Evolutionary conservation across 208 protist genomes (phyloP), one percentile per base, ranked within the genome.

Genomic region (Porcisia deanei): DNA sequence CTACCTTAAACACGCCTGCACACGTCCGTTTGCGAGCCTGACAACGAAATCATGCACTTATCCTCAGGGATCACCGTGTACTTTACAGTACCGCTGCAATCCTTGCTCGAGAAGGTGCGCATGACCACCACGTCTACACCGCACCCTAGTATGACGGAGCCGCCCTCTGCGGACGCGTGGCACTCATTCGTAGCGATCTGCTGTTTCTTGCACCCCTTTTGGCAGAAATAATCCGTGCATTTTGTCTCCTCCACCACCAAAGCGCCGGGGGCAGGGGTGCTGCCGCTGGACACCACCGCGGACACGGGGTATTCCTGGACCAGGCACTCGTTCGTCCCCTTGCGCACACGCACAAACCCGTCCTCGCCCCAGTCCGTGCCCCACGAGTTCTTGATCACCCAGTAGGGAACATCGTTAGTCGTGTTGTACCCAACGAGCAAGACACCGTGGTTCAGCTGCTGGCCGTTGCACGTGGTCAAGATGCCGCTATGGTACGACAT

Each of bases 331-430:
- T 91, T 88, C 49, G 67, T 84, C 53, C 85, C 83, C 76, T 83
- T 86, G 14, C 63, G 53, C 71, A 97, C 86, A 41, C 77, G 81
- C 16, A 97, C 83, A 70, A 94, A 97, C 69, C 94, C 94, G 0
- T 86, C 57, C 67, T 92, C 80, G 64, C 94, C 94, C 91, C 92
- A 97, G 57, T 47, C 8, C 39, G 57, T 60, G 53, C 88, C 90
- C 93, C 93, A 97, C 30, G 79, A 88, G 85, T 98, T 98, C 84
- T 97, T 97, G 67, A 97, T 85, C 68, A 96, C 88, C 93, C 92
- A 98, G 82, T 97, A 98, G 47, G 88, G 84, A 37, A 60, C 2
- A 47, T 80, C 76, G 25, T 59, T 65, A 7, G 43, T 76, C 39
- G 76, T 83, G 71, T 93, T 87, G 82, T 94, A 98, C 68, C 89